These are phyloP conservation scores for Massariosphaeria phaeospora DNA, from an alignment of 495 filamentous ascomycete species.

Conservation along the genomic window DNA sequence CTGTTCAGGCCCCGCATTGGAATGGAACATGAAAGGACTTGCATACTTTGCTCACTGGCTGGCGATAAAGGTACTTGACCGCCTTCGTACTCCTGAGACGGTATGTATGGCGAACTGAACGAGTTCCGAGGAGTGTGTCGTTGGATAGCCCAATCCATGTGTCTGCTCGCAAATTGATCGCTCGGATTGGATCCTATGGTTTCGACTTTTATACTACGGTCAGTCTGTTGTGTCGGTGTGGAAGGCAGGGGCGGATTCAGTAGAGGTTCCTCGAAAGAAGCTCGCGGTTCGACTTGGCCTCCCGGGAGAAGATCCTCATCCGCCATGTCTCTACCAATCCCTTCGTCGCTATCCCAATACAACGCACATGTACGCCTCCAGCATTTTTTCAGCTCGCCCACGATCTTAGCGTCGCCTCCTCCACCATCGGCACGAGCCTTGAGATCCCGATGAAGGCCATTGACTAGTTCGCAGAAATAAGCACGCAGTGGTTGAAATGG, in stretches of 20 bases:
- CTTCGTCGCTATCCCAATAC: slow-evolving; percentile 66
- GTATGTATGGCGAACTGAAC: slow-evolving; percentile 29
- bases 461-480: slow-evolving; percentile 77
- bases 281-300: slow-evolving; percentile 41
- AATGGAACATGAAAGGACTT: slow-evolving; percentile 78
- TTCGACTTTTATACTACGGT: slow-evolving; percentile 18
- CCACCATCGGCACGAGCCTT: slow-evolving; percentile 51
- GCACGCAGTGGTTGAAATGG: slow-evolving; percentile 71
- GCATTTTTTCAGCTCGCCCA: slow-evolving; percentile 92
- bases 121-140: slow-evolving; percentile 34
- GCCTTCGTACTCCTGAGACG: slow-evolving; percentile 25
- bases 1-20: slow-evolving; percentile 46
- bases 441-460: slow-evolving; percentile 64
- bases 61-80: slow-evolving; percentile 31
- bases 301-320: slow-evolving; percentile 74
- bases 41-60: slow-evolving; percentile 54
- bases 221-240: slow-evolving; percentile 16
- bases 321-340: slow-evolving; percentile 47
- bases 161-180: slow-evolving; percentile 30
- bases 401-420: slow-evolving; percentile 79
- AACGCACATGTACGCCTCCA: slow-evolving; percentile 87
- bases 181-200: slow-evolving; percentile 31
- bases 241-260: slow-evolving; percentile 45
- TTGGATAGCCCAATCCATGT: slow-evolving; percentile 31
- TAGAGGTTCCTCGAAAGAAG: slow-evolving; percentile 8